A percentile compares a stretch with the other conserved stretches of the same genome.
Evolutionary conservation across 1,284 basidiomycete genomes (phyloP).

Genomic region (Ustilago cynodontis): DNA sequence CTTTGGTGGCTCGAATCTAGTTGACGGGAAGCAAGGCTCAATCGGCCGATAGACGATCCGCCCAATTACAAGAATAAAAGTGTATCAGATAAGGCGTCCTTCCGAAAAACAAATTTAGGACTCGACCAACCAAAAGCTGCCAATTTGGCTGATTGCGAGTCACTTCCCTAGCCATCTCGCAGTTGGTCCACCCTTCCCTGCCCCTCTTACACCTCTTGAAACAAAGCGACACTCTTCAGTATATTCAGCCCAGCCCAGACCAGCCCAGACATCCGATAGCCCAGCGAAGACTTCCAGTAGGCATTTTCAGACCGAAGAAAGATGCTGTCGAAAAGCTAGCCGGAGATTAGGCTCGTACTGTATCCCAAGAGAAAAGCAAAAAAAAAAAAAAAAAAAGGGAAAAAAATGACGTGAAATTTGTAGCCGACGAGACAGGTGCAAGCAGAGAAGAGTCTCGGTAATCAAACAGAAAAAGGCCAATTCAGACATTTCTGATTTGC

Average conservation of each 20-base stretch:
- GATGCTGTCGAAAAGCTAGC: constrained; percentile 3
- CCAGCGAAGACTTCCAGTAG: neutral
- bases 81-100: constrained; percentile 39
- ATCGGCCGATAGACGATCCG: constrained; percentile 17
- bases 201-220: neutral
- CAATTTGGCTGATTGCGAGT: constrained; percentile 25
- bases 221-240: neutral
- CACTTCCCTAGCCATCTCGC: neutral
- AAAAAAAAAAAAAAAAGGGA: neutral
- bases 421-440: neutral
- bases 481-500: constrained; percentile 1
- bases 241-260: too few relatives aligned
- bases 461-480: neutral
- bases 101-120: neutral
- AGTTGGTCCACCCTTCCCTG: too few relatives aligned
- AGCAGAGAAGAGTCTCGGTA: neutral
- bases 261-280: too few relatives aligned
- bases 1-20: neutral
- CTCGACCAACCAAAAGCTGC: constrained; percentile 26
- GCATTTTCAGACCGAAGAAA: neutral
- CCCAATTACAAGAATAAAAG: neutral
- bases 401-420: neutral
- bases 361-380: neutral
- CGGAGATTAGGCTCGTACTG: constrained; percentile 11
- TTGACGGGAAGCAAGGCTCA: neutral